A percentile compares a stretch with the other conserved stretches of the same genome.
Evolutionary conservation across 257 asterid species (phyloP).

Genomic region (Solanum bulbocastanum): DNA sequence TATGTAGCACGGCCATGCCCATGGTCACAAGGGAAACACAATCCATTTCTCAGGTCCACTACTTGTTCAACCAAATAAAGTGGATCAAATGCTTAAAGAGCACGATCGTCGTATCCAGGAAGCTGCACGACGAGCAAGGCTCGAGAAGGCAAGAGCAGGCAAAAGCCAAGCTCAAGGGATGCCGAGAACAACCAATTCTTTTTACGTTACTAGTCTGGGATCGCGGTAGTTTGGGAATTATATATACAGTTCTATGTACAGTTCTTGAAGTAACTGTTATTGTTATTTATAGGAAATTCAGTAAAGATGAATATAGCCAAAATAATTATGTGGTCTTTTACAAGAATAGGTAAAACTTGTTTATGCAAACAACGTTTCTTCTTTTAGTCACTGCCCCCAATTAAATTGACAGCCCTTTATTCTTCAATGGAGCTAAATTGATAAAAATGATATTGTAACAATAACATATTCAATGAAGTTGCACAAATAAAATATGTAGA

Average conservation of each 20-base stretch:
- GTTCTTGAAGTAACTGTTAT: neutral
- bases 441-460: neutral
- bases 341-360: neutral
- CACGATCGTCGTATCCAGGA: conserved; percentile 80
- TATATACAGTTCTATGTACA: neutral
- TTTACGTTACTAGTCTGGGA: conserved; percentile 7
- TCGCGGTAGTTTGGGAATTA: conserved; percentile 1
- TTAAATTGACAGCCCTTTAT: neutral
- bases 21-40: conserved; percentile 30
- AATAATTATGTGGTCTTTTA: neutral
- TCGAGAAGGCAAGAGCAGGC: conserved; percentile 38
- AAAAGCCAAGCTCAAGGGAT: conserved; percentile 26
- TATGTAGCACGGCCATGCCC: conserved; percentile 25
- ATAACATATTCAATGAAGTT: neutral
- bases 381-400: neutral
- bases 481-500: neutral
- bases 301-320: neutral
- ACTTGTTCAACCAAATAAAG: conserved; percentile 47
- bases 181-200: conserved; percentile 11
- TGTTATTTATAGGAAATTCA: neutral
- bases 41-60: conserved; percentile 75
- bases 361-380: neutral
- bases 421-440: neutral
- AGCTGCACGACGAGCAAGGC: conserved; percentile 65
- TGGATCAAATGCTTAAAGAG: conserved; percentile 81